Evolutionary conservation across 305 asterid species (phyloP).

Genomic region (Petunia hybrid): DNA sequence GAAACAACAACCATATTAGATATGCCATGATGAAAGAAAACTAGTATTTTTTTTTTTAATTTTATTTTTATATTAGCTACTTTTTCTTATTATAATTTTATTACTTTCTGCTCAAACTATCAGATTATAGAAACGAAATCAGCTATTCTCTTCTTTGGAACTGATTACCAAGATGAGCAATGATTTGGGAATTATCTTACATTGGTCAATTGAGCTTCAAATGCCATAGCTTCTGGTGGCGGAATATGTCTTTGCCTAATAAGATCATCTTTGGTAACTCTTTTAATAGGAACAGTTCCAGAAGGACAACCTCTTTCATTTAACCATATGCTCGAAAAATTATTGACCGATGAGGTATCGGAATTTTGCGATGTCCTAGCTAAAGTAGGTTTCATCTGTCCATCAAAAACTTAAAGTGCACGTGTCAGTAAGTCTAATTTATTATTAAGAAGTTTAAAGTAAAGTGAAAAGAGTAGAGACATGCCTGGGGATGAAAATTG

Average conservation of each 20-base stretch:
- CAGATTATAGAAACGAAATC: too few species aligned
- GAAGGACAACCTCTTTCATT: neutral
- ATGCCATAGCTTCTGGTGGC: neutral
- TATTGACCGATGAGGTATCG: neutral
- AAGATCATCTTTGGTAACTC: neutral
- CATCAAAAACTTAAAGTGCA: neutral
- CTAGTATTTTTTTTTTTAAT: too few species aligned
- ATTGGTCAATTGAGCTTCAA: neutral
- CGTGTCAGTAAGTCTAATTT: neutral
- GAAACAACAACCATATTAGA: neutral
- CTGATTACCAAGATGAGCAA: neutral
- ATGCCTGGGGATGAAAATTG: neutral
- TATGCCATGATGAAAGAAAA: too few species aligned
- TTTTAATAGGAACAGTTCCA: neutral
- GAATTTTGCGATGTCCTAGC: neutral
- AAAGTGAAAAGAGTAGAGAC: neutral
- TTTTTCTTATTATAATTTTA: too few species aligned
- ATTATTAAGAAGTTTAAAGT: neutral
- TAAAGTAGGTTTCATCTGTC: conserved; percentile 12
- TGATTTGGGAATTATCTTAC: neutral
- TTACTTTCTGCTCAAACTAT: too few species aligned
- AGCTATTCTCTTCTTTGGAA: neutral
- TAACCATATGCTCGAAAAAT: neutral
- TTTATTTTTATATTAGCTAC: too few species aligned
- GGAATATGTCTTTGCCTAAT: neutral